Conservation (phyloP, 1,284 basidiomycete genomes). For the Heterobasidion occidentale region DNA sequence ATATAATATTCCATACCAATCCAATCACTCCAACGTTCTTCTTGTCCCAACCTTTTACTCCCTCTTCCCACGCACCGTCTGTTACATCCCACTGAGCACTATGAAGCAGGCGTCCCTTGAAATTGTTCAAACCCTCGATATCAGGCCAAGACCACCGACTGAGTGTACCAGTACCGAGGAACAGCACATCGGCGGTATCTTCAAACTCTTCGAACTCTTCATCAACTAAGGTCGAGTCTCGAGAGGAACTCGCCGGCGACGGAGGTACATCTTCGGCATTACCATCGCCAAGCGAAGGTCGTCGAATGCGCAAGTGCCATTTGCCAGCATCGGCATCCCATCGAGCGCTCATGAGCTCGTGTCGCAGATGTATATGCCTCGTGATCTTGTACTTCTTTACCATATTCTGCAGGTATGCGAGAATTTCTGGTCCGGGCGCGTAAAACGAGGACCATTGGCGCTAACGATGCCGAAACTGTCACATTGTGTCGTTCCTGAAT, state of each 20-base stretch:
- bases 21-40: conserved; percentile 57
- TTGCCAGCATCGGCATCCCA: conserved; percentile 43
- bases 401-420: conserved; percentile 40
- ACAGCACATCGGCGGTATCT: conserved; percentile 44
- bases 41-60: conserved; percentile 39
- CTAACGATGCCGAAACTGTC: conserved; percentile 17
- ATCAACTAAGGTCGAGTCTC: conserved; percentile 2
- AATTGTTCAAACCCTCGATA: conserved; percentile 42
- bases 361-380: conserved; percentile 43
- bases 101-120: conserved; percentile 44
- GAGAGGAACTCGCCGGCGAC: no score
- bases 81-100: conserved; percentile 48
- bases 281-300: not conserved
- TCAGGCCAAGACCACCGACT: conserved; percentile 54
- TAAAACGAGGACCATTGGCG: conserved; percentile 55
- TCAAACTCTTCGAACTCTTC: conserved; percentile 35
- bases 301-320: conserved; percentile 41
- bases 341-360: conserved; percentile 40
- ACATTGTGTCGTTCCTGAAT: not conserved
- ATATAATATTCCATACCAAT: conserved; percentile 29
- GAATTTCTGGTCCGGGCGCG: conserved; percentile 50
- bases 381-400: conserved; percentile 51
- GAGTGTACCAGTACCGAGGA: conserved; percentile 40
- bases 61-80: conserved; percentile 37
- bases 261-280: not conserved